These are phyloP conservation scores for Eucalyptus erythrocorys DNA, from an alignment of 345 rosid species.

Conservation along the genomic window DNA sequence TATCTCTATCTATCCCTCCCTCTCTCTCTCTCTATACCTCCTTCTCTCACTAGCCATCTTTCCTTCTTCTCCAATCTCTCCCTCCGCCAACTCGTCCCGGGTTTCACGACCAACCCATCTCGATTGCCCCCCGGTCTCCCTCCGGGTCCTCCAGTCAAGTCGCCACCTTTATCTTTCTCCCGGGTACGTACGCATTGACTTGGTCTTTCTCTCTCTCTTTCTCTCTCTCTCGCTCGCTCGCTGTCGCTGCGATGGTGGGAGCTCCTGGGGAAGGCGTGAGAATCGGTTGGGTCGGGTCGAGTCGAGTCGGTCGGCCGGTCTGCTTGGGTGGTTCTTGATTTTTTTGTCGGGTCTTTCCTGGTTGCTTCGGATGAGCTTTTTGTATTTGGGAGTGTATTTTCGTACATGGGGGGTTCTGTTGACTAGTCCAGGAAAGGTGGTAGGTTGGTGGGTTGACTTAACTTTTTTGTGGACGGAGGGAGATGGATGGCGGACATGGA, in stretches of 20 bases:
- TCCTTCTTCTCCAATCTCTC: not conserved
- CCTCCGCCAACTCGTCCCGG: not conserved
- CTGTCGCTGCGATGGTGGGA: not conserved
- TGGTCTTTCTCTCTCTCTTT: not conserved
- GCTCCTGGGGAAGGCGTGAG: not conserved
- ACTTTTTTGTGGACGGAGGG: not conserved
- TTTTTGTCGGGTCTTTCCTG: not conserved
- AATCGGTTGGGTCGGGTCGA: not conserved
- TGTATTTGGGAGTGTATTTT: not conserved
- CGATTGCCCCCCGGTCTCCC: not conserved
- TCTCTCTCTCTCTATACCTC: not conserved
- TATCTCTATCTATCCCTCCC: not conserved
- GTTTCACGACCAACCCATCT: not conserved
- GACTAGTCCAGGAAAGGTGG: constrained; percentile 54
- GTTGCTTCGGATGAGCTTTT: not conserved
- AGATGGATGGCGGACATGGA: not conserved
- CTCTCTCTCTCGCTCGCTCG: not conserved
- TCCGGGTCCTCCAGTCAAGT: not conserved
- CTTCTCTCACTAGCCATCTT: not conserved
- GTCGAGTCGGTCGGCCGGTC: not conserved
- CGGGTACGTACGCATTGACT: not conserved
- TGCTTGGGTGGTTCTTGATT: not conserved
- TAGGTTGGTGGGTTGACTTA: constrained; percentile 85
- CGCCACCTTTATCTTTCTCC: not conserved
- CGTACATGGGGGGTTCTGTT: not conserved